These are phyloP conservation scores for Psilocybe cyanescens DNA, from an alignment of 768 basidiomycete species.

Conservation along the genomic window DNA sequence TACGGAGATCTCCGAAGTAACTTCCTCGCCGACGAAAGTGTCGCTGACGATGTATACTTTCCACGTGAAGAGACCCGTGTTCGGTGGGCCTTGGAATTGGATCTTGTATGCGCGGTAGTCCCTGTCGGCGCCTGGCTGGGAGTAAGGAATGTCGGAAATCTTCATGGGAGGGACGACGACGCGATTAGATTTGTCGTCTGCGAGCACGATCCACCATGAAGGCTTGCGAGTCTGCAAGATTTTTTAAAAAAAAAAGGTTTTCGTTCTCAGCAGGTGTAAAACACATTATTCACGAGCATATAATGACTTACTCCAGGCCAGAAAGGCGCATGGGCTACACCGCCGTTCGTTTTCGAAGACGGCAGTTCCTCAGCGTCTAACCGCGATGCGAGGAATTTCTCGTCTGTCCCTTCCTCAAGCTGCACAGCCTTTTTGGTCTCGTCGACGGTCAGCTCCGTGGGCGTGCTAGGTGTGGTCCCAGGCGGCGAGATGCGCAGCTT, in stretches of 20 bases:
- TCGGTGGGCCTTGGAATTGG: slow-evolving; percentile 93
- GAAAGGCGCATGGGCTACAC: slow-evolving; percentile 85
- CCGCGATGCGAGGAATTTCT: slow-evolving; percentile 67
- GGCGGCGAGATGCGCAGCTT: slow-evolving; percentile 79
- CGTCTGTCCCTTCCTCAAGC: slow-evolving; percentile 64
- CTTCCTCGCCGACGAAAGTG: slow-evolving; percentile 85
- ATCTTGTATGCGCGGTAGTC: slow-evolving; percentile 87
- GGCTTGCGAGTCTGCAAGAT: slow-evolving; percentile 77
- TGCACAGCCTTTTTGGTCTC: slow-evolving; percentile 51
- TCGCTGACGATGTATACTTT: slow-evolving; percentile 86
- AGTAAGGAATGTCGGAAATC: slow-evolving; percentile 78
- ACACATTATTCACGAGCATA: background rate
- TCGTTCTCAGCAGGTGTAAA: background rate
- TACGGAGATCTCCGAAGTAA: slow-evolving; percentile 71
- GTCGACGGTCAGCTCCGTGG: slow-evolving; percentile 47
- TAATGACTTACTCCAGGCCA: slow-evolving; percentile 79
- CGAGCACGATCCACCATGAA: slow-evolving; percentile 90
- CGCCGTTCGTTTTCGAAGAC: slow-evolving; percentile 42
- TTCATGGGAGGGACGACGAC: slow-evolving; percentile 88
- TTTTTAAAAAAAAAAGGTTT: background rate
- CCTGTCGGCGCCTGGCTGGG: slow-evolving; percentile 47
- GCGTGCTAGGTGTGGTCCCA: slow-evolving; percentile 29
- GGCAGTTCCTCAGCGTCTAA: slow-evolving; percentile 65
- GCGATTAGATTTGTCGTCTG: slow-evolving; percentile 83
- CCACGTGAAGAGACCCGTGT: slow-evolving; percentile 86